phyloP scores from a whole-genome alignment of 495 filamentous ascomycete genomes.

The Cryomyces antarcticus region DNA sequence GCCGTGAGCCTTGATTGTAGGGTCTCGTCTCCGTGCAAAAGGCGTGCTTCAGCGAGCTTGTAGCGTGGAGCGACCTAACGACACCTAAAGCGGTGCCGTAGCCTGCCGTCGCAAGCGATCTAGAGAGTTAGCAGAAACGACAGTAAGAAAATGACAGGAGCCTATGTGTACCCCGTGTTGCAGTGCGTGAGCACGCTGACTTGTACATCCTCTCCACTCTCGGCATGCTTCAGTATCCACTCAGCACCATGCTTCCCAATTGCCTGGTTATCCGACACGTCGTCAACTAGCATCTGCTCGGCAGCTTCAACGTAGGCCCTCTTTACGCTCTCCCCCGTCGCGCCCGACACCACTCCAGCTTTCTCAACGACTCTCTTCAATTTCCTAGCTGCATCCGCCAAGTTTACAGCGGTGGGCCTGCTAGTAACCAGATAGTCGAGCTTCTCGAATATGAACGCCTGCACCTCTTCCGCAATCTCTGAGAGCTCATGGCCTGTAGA shows the following conservation, averaged over 20 bases:
- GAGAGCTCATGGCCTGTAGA: conserved; percentile 9
- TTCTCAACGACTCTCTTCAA: conserved; percentile 37
- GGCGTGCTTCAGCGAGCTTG: conserved; percentile 45
- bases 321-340: conserved; percentile 29
- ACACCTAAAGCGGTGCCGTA: conserved; percentile 92
- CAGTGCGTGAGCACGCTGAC: conserved; percentile 80
- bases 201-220: conserved; percentile 20
- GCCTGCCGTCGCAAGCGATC: conserved; percentile 83
- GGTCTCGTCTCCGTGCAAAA: conserved; percentile 95
- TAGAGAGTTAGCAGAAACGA: conserved; percentile 16
- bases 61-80: conserved; percentile 59
- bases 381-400: conserved; percentile 70
- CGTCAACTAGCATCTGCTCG: conserved; percentile 71
- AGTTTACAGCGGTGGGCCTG: conserved; percentile 83
- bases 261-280: conserved; percentile 62
- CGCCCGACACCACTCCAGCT: conserved; percentile 17
- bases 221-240: conserved; percentile 44
- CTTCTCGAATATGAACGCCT: conserved; percentile 44
- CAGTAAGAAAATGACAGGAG: not conserved
- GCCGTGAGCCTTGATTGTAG: conserved; percentile 89
- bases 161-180: conserved; percentile 60
- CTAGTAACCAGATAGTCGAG: conserved; percentile 71
- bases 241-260: conserved; percentile 70
- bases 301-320: conserved; percentile 54
- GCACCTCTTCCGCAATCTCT: conserved; percentile 33